phyloP scores from a whole-genome alignment of 768 basidiomycete species.

The Tylopilus balloui region DNA sequence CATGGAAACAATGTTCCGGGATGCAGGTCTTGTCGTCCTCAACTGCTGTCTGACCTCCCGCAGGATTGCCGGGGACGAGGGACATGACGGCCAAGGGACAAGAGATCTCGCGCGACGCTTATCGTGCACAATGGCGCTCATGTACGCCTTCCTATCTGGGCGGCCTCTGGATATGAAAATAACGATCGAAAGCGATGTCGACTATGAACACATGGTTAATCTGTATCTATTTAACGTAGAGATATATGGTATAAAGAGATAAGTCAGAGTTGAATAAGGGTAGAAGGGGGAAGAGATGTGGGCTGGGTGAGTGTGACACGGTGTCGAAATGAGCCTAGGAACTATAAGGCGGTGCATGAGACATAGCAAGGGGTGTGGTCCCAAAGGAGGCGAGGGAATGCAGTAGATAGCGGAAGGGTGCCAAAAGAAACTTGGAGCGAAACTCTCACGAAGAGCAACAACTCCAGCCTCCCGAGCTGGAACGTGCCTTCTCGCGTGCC shows the following conservation, averaged over 20 bases:
- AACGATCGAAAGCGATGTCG: slow-evolving; percentile 9
- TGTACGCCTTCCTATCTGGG: slow-evolving; percentile 29
- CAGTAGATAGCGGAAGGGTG: slow-evolving; percentile 21
- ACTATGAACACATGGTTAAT: slow-evolving; percentile 36
- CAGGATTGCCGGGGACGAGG: slow-evolving; percentile 50
- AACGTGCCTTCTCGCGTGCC: slow-evolving; percentile 50
- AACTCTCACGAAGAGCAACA: slow-evolving; percentile 53
- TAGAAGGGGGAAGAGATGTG: slow-evolving; percentile 16
- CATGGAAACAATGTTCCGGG: slow-evolving; percentile 74
- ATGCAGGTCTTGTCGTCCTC: slow-evolving; percentile 51
- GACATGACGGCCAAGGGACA: slow-evolving; percentile 43
- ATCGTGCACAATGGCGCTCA: neutral
- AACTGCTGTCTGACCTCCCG: slow-evolving; percentile 37
- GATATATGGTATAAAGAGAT: slow-evolving; percentile 41
- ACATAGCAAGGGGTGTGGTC: slow-evolving; percentile 25
- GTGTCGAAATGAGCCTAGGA: slow-evolving; percentile 23
- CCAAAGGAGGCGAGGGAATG: slow-evolving; percentile 6
- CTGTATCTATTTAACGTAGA: slow-evolving; percentile 35
- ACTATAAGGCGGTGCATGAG: slow-evolving; percentile 25
- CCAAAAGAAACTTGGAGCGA: slow-evolving; percentile 10
- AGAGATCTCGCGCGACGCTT: slow-evolving; percentile 7
- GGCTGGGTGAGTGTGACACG: slow-evolving; percentile 13
- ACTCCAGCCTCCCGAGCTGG: slow-evolving; percentile 53
- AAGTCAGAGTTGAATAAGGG: slow-evolving; percentile 34
- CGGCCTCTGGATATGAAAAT: slow-evolving; percentile 4